Evolutionary conservation across 1,139 yeast species (phyloP).

Genomic region (Lodderomyces beijingensis): DNA sequence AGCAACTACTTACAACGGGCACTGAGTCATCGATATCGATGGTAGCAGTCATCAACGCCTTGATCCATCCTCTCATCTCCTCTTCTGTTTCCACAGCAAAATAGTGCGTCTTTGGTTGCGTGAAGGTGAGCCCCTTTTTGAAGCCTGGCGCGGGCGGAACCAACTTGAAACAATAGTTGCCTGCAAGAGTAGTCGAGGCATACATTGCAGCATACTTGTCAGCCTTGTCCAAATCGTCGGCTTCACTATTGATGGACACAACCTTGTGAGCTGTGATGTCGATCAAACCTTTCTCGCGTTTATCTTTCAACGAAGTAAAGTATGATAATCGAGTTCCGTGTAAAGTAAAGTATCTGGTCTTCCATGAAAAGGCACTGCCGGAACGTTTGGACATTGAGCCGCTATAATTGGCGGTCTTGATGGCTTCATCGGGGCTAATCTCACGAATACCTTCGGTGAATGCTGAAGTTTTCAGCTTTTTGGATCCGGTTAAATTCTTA

Average conservation of each 20-base stretch:
- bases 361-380: constrained; percentile 89
- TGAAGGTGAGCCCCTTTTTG: constrained; percentile 88
- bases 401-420: constrained; percentile 67
- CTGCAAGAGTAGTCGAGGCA: constrained; percentile 92
- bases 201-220: constrained; percentile 80
- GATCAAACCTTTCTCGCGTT: constrained; percentile 83
- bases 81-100: constrained; percentile 91
- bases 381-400: constrained; percentile 95
- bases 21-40: constrained; percentile 91
- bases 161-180: constrained; percentile 85
- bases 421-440: constrained; percentile 74
- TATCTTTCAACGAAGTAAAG: constrained; percentile 75
- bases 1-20: constrained; percentile 92
- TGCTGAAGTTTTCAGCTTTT: constrained; percentile 77
- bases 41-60: constrained; percentile 91
- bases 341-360: constrained; percentile 79
- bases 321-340: constrained; percentile 93
- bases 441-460: constrained; percentile 86
- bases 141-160: constrained; percentile 99
- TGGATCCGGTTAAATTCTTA: constrained; percentile 37
- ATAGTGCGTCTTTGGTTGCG: constrained; percentile 93
- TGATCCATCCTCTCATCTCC: constrained; percentile 94
- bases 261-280: constrained; percentile 96
- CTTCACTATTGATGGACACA: constrained; percentile 47
- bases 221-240: constrained; percentile 60